Base-by-base conservation (phyloP, 2,329 filamentous ascomycete species). In the Fusarium sarcochroum region DNA sequence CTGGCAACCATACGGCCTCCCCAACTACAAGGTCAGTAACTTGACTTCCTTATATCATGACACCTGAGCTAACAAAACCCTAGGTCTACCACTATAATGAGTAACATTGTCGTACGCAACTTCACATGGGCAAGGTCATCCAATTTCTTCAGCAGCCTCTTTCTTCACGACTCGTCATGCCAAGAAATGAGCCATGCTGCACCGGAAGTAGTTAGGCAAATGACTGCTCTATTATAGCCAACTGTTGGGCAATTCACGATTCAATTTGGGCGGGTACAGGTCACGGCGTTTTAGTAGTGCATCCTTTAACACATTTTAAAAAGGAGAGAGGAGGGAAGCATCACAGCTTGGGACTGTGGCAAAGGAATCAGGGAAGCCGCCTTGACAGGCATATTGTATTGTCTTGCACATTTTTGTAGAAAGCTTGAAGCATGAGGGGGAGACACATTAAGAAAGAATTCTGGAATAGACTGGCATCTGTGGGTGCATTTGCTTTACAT, bases 21-120 rank as follows among this genome's bases (percentile, higher is more conserved):
- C 96, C 41, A 97, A 98, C 82, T 99, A 99, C 82, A 94, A 95
- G 86, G 96, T 98, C 82, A 78, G 88, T 81, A 25, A 17, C 23
- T 46, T 35, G 10, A 21, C 1, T 17, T n/a, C 7, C 11, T 25
- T 18, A 6, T 13, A 18, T 18, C 17, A 15, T n/a, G 21, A 47
- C 6, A 13, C 15, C 4, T 9, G 35, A 14, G 52, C 69, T 72
- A 55, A 76, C 58, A 56, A 42, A 17, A 27, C 42, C 65, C 14
- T 69, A 96, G 93, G 90, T 96, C 66, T 97, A 94, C 79, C 93
- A 97, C 80, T 95, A 93, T 83, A 95, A 97, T 78, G 93, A 97
- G 83, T 95, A 86, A 84, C 75, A 63, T 63, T 34, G 32, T n/a
- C 37, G 35, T 41, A 51, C 15, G 27, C 25, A 34, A 44, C 17